Percentiles rank a stretch among this genome's conserved stretches.
phyloP scores from a whole-genome alignment of 2,329 filamentous ascomycete species.

The Rhinocladiella similis region DNA sequence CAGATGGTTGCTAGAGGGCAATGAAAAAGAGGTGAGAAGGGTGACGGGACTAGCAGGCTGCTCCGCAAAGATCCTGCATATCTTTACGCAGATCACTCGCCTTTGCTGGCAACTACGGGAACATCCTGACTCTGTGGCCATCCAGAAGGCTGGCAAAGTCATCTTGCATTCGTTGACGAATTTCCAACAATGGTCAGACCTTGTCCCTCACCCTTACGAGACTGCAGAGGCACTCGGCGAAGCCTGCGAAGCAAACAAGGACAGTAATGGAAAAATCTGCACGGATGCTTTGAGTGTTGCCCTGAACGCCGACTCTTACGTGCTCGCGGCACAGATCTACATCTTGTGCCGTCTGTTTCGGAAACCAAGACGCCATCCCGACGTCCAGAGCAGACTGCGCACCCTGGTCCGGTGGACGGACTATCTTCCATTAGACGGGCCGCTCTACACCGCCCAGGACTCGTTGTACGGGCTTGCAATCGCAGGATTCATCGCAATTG shows the following conservation, averaged over 20 bases:
- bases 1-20: constrained; percentile 14
- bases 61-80: constrained; percentile 19
- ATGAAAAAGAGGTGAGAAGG: constrained; percentile 9
- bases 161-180: constrained; percentile 9
- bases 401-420: constrained; percentile 10
- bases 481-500: constrained; percentile 8
- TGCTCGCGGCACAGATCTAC: constrained; percentile 22
- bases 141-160: constrained; percentile 4
- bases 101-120: constrained; percentile 2
- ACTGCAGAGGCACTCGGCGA: constrained; percentile 9
- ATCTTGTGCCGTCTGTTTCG: constrained; percentile 20
- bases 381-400: constrained; percentile 3
- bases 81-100: constrained; percentile 20
- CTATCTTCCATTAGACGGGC: constrained; percentile 11
- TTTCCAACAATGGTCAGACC: constrained; percentile 20
- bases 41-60: constrained; percentile 22
- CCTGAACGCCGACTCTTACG: constrained; percentile 18
- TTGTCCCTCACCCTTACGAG: constrained; percentile 12
- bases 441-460: constrained; percentile 17
- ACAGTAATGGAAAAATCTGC: constrained; percentile 13
- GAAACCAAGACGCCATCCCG: constrained; percentile 37
- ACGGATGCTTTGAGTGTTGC: constrained; percentile 14
- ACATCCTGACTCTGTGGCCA: constrained; percentile 2
- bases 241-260: constrained; percentile 14
- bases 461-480: constrained; percentile 16